These are phyloP conservation scores for Strigomonas galati DNA, from an alignment of 208 protist species.

Conservation along the genomic window DNA sequence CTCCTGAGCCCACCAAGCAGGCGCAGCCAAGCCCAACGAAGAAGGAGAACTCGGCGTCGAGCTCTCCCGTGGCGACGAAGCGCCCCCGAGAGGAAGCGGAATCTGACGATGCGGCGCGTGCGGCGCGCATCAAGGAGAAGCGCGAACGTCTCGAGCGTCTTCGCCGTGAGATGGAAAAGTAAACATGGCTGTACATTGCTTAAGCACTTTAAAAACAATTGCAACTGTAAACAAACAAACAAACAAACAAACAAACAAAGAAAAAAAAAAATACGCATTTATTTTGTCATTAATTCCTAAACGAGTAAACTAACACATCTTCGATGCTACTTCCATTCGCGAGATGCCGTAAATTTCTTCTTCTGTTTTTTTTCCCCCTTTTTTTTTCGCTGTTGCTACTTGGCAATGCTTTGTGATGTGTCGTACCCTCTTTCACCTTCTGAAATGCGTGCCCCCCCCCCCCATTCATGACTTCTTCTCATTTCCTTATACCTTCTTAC, in stretches of 20 bases:
- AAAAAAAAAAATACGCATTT: too few species aligned
- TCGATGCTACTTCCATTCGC: not conserved
- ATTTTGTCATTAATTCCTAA: not conserved
- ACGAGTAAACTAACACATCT: slow-evolving; percentile 5
- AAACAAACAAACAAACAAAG: not conserved
- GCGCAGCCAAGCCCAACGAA: not conserved
- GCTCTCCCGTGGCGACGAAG: slow-evolving; percentile 11
- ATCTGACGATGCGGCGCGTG: slow-evolving; percentile 38
- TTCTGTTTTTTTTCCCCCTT: too few species aligned
- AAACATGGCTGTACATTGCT: too few species aligned
- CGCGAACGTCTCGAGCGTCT: slow-evolving; percentile 53
- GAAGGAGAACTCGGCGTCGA: not conserved
- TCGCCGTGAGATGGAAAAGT: slow-evolving; percentile 32
- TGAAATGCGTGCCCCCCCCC: not conserved
- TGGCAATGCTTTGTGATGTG: too few species aligned
- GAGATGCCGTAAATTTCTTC: not conserved
- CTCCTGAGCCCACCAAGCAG: not conserved
- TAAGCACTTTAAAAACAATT: too few species aligned
- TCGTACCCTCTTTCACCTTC: too few species aligned
- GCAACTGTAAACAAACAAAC: not conserved
- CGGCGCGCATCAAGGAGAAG: slow-evolving; percentile 63
- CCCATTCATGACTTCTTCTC: not conserved
- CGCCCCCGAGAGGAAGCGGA: slow-evolving; percentile 22
- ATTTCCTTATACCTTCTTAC: not conserved
- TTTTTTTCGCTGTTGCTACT: too few species aligned